Evolutionary conservation across 441 rosid genomes (phyloP).

Genomic region (Populus hybrid): DNA sequence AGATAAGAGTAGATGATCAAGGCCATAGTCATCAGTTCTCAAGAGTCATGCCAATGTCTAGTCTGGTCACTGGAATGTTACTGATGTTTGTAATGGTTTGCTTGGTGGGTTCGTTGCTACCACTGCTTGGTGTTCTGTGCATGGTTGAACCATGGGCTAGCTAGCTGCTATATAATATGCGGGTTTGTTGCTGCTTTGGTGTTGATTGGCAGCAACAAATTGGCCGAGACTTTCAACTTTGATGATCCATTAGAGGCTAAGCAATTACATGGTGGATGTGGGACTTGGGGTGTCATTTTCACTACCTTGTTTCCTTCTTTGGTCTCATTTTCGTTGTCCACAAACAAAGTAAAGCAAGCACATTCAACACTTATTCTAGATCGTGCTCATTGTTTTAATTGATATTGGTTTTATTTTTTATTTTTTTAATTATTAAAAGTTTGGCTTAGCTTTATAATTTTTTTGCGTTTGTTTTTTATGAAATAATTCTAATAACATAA

Average conservation of each 20-base stretch:
- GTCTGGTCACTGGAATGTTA: conserved; percentile 37
- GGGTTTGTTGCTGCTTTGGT: conserved; percentile 68
- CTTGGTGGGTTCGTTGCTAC: conserved; percentile 85
- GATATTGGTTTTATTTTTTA: too few relatives aligned
- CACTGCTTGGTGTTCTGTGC: conserved; percentile 56
- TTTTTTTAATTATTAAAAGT: too few relatives aligned
- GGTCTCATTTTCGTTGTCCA: too few relatives aligned
- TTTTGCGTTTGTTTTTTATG: too few relatives aligned
- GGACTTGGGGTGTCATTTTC: conserved; percentile 81
- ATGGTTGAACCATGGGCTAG: conserved; percentile 79
- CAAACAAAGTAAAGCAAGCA: too few relatives aligned
- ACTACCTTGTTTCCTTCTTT: conserved; percentile 56
- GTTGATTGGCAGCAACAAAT: conserved; percentile 56
- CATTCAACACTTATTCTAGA: too few relatives aligned
- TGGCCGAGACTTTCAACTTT: conserved; percentile 48
- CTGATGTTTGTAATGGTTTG: conserved; percentile 60
- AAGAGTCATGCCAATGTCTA: too few relatives aligned
- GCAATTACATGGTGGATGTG: conserved; percentile 88
- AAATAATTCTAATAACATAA: too few relatives aligned
- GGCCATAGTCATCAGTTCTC: too few relatives aligned
- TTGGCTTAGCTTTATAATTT: too few relatives aligned
- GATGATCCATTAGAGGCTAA: conserved; percentile 87
- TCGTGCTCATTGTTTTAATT: too few relatives aligned
- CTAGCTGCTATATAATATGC: conserved; percentile 61
- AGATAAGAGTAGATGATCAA: too few relatives aligned